Evolutionary conservation across 345 rosid genomes (phyloP), one percentile per base, ranked within the genome.

Genomic region (Populus deltoides): DNA sequence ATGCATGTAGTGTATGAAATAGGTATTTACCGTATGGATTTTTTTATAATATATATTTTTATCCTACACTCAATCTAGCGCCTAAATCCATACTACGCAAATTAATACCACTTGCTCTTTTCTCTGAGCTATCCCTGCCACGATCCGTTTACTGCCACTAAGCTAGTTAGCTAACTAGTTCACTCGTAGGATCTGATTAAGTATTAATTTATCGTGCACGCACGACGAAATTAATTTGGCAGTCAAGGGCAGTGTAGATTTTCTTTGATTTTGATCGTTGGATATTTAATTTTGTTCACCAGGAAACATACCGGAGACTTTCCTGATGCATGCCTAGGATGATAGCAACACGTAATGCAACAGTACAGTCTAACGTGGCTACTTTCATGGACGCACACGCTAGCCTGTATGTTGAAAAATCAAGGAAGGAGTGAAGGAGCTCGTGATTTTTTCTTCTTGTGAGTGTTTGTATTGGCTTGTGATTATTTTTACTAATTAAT

Each of bases 301-400:
- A 6, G 67, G 72, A 13, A 12, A 55, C 36, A 13, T 24, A 24
- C 65, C 11, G 65, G 61, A 31, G 55, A 36, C 71, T n/a, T 35
- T 36, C 70, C 73, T 8, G n/a, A 12, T 41, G 45, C 36, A 36
- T 15, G 12, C 69, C n/a, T 3, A 4, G 9, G 59, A 41, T 9
- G 20, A 20, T 7, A 38, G n/a, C 65, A 59, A 4, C 29, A 3
- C 27, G 5, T 10, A 4, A 25, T 10, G 65, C 29, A 24, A 10
- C 65, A 53, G 59, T 22, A 70, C 72, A 57, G 10, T 25, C 5
- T 70, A 79, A 75, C 79, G 82, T 82, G 85, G 79, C 76, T 41
- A 82, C 78, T 73, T 81, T 47, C 24, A 0, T 39, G 16, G 53
- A 13, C 18, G 0, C 47, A 41, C 47, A 43, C 47, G 3, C 15